Conservation (phyloP, 176 grass and related monocot genomes). For the Oryza glaberrima region DNA sequence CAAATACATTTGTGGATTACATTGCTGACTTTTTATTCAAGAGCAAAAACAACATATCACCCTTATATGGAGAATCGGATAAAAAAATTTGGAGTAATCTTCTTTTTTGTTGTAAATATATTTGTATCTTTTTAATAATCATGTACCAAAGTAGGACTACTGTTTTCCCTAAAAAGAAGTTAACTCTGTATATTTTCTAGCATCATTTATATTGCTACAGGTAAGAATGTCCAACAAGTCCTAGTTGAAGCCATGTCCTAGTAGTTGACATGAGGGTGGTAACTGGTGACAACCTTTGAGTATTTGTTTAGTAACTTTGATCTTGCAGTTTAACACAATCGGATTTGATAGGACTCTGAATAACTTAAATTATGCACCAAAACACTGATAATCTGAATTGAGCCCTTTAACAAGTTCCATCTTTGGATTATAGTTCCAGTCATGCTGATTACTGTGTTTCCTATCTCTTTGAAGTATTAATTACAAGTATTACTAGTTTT, state of each 20-base stretch:
- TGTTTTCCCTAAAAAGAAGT: background rate
- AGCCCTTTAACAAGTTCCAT: background rate
- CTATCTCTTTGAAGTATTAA: conserved; percentile 12
- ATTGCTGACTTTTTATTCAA: background rate
- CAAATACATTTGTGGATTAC: background rate
- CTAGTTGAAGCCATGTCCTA: background rate
- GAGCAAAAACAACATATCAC: background rate
- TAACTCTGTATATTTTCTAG: background rate
- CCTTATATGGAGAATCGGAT: background rate
- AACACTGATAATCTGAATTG: background rate
- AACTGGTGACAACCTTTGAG: background rate
- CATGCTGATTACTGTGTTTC: background rate
- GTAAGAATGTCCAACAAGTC: background rate
- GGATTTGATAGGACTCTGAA: background rate
- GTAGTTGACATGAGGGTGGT: conserved; percentile 5
- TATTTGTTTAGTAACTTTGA: conserved; percentile 9
- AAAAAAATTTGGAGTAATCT: background rate
- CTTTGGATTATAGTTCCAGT: background rate
- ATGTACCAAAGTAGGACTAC: background rate
- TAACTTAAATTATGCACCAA: conserved; percentile 7
- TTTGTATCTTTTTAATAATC: background rate
- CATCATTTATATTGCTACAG: background rate
- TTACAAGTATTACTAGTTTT: background rate
- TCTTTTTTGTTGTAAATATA: background rate
- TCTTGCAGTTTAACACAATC: background rate